Evolutionary conservation across 805 yeast species (phyloP).

Genomic region (Candida sithepensis): DNA sequence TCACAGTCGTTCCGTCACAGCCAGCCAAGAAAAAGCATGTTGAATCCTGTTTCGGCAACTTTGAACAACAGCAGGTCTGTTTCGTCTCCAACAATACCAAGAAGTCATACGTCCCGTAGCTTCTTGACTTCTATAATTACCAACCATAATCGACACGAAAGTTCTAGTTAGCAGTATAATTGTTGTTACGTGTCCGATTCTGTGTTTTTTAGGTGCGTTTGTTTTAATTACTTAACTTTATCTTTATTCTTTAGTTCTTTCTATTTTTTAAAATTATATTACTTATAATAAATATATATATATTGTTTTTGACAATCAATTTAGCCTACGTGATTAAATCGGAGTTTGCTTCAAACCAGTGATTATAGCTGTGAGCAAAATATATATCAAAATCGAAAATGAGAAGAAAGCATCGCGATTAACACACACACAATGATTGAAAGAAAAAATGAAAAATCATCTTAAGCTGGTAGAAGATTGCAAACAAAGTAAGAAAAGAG

Average conservation of each 20-base stretch:
- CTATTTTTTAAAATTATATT: too few species aligned
- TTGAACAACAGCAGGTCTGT: conserved; percentile 6
- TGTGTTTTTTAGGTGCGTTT: not conserved
- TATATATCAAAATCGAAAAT: not conserved
- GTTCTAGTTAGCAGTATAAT: not conserved
- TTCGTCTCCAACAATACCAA: conserved; percentile 12
- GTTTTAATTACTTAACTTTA: not conserved
- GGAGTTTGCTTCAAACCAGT: too few species aligned
- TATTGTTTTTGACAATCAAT: not conserved
- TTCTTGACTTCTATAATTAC: conserved; percentile 14
- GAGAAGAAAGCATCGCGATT: not conserved
- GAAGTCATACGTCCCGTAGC: conserved; percentile 15
- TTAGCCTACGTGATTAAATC: too few species aligned
- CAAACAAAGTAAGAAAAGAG: too few species aligned
- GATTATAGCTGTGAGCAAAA: not conserved
- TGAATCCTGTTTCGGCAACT: too few species aligned
- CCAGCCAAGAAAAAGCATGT: conserved; percentile 20
- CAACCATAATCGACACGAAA: conserved; percentile 2
- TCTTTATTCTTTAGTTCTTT: not conserved
- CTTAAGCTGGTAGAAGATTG: too few species aligned
- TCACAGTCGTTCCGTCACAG: conserved; percentile 26
- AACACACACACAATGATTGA: not conserved
- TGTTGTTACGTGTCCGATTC: not conserved
- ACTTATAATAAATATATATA: not conserved
- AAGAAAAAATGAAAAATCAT: not conserved